Evolutionary conservation across 345 rosid genomes (phyloP).

Genomic region (Corchorus capsularis): DNA sequence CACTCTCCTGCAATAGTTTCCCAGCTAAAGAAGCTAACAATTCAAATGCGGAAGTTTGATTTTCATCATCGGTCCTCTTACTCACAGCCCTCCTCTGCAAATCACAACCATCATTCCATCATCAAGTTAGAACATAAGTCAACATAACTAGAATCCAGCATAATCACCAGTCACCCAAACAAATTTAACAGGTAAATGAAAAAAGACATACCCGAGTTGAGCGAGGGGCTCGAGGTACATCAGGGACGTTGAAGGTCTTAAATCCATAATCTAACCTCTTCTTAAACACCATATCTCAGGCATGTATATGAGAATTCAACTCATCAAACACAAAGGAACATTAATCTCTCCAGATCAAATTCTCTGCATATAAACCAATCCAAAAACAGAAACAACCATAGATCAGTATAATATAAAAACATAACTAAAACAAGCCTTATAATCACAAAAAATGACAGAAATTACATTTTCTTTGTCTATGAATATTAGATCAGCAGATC

Average conservation of each 20-base stretch:
- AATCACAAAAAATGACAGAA: background rate
- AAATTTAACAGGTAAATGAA: slow-evolving; percentile 8
- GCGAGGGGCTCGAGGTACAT: slow-evolving; percentile 84
- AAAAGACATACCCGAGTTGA: slow-evolving; percentile 65
- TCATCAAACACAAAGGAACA: slow-evolving; percentile 34
- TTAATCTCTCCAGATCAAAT: slow-evolving; percentile 11
- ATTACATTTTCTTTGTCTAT: too few species aligned
- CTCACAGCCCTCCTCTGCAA: slow-evolving; percentile 53
- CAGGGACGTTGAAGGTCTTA: slow-evolving; percentile 53
- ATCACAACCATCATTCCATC: slow-evolving; percentile 22
- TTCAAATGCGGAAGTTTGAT: slow-evolving; percentile 68
- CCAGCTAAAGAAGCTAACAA: slow-evolving; percentile 91
- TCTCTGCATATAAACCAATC: slow-evolving; percentile 36
- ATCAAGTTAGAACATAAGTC: slow-evolving; percentile 25
- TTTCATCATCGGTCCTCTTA: slow-evolving; percentile 44
- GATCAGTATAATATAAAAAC: slow-evolving; percentile 15
- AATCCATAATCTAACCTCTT: slow-evolving; percentile 60
- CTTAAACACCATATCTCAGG: slow-evolving; percentile 82
- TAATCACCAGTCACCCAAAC: too few species aligned
- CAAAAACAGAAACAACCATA: slow-evolving; percentile 19
- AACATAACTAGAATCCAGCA: slow-evolving; percentile 1
- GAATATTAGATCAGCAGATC: slow-evolving; percentile 11
- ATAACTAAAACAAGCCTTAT: background rate
- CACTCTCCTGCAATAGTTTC: slow-evolving; percentile 77
- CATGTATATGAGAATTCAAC: slow-evolving; percentile 37